Percentiles rank a stretch among this genome's conserved stretches.
These are phyloP conservation scores for Mrakia frigida DNA, from an alignment of 768 basidiomycete genomes.

Conservation along the genomic window DNA sequence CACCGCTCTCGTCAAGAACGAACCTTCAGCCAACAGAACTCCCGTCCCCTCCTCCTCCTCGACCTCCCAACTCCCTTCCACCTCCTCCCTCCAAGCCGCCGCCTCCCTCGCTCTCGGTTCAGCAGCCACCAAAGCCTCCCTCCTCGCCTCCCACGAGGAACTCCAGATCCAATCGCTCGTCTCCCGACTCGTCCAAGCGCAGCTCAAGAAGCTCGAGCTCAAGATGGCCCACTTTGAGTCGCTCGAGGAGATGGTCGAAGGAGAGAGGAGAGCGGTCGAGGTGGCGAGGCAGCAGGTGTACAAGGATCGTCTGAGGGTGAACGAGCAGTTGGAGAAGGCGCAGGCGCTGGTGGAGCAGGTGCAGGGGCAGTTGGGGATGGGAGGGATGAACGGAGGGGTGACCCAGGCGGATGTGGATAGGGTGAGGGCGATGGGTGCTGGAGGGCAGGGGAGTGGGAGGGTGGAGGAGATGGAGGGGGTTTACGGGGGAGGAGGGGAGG, in stretches of 20 bases:
- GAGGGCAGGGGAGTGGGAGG: background rate
- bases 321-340: conserved; percentile 39
- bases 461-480: background rate
- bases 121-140: conserved; percentile 74
- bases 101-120: conserved; percentile 83
- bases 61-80: conserved; percentile 47
- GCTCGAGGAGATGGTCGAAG: conserved; percentile 83
- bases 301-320: conserved; percentile 57
- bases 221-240: conserved; percentile 95
- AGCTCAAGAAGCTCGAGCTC: conserved; percentile 75
- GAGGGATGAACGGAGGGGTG: background rate
- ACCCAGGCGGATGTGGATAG: conserved; percentile 1
- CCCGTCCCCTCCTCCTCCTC: conserved; percentile 40
- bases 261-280: conserved; percentile 80
- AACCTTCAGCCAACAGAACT: conserved; percentile 44
- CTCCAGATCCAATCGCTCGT: conserved; percentile 71
- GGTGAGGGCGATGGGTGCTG: background rate
- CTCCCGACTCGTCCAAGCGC: conserved; percentile 67
- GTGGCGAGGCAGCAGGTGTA: conserved; percentile 71
- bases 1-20: conserved; percentile 28
- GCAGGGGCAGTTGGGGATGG: conserved; percentile 6
- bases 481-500: background rate
- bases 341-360: conserved; percentile 36
- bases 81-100: conserved; percentile 71
- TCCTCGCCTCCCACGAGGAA: conserved; percentile 78